A percentile compares a stretch with the other conserved stretches of the same genome.
Conservation (phyloP, 768 basidiomycete species). For the Psilocybe azurescens region DNA sequence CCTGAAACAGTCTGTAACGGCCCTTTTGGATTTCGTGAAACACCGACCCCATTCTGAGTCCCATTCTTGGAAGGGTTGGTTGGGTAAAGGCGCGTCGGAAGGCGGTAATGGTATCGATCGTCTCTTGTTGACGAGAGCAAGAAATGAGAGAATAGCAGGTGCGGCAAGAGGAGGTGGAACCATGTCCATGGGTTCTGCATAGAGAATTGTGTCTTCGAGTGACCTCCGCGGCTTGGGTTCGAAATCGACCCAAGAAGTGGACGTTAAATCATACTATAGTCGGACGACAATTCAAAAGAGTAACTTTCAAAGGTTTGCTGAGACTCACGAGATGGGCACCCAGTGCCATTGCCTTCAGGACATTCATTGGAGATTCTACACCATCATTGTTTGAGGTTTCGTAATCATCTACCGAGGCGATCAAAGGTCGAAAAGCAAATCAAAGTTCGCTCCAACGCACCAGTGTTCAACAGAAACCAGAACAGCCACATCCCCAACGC, state of each 20-base stretch:
- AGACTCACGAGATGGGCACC: constrained; percentile 62
- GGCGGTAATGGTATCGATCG: constrained; percentile 40
- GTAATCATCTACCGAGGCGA: constrained; percentile 44
- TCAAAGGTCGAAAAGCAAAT: constrained; percentile 1
- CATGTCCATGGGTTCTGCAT: constrained; percentile 50
- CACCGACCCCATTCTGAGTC: constrained; percentile 74
- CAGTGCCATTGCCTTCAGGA: constrained; percentile 66
- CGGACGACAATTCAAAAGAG: constrained; percentile 15
- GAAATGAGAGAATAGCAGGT: constrained; percentile 75
- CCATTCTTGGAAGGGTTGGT: constrained; percentile 57
- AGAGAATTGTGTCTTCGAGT: constrained; percentile 41
- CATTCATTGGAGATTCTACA: constrained; percentile 50
- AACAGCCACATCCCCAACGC: constrained; percentile 80
- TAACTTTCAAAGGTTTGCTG: constrained; percentile 7
- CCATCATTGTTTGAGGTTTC: constrained; percentile 35
- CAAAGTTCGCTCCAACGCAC: constrained; percentile 39
- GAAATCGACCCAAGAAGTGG: constrained; percentile 64
- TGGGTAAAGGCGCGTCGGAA: constrained; percentile 31
- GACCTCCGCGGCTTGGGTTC: constrained; percentile 35
- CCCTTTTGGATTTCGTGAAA: constrained; percentile 36
- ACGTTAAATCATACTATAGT: constrained; percentile 66
- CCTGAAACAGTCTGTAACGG: constrained; percentile 52
- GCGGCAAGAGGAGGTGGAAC: constrained; percentile 66
- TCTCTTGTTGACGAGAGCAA: constrained; percentile 54
- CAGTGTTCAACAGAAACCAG: constrained; percentile 71